Evolutionary conservation across 2,329 filamentous ascomycete genomes (phyloP).

Genomic region (Epicoccum nigrum): DNA sequence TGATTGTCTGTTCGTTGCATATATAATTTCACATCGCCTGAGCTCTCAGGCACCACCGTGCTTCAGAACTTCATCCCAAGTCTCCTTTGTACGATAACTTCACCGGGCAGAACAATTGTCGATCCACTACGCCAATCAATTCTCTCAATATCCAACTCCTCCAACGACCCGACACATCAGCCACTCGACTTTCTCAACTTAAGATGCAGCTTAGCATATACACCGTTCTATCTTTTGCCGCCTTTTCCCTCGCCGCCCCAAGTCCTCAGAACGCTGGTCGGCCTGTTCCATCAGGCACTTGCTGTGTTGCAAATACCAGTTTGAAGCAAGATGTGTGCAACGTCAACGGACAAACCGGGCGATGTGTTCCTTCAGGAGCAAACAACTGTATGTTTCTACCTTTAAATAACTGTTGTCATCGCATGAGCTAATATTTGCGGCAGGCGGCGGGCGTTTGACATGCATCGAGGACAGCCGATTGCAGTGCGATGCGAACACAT

Average conservation of each 20-base stretch:
- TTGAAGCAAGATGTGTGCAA: conserved; percentile 42
- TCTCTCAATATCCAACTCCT: neutral
- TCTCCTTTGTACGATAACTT: no score
- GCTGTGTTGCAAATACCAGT: conserved; percentile 35
- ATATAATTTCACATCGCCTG: no score
- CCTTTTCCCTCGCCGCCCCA: conserved; percentile 28
- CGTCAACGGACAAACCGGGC: conserved; percentile 34
- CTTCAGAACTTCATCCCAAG: neutral
- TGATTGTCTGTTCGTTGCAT: no score
- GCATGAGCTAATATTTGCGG: neutral
- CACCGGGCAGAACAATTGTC: no score
- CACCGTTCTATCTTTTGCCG: conserved; percentile 26
- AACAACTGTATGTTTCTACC: conserved; percentile 32
- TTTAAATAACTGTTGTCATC: neutral
- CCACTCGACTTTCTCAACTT: no score
- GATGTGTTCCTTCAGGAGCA: conserved; percentile 33
- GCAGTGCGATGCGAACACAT: conserved; percentile 30
- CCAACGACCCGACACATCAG: no score
- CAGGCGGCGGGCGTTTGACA: conserved; percentile 36
- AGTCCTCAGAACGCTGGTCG: conserved; percentile 30
- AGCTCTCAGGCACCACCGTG: neutral
- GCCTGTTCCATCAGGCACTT: conserved; percentile 33
- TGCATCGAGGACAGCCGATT: conserved; percentile 36
- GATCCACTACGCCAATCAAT: no score
- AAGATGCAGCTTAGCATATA: conserved; percentile 36